Evolutionary conservation across 345 rosid genomes (phyloP).

Genomic region (Eucalyptus curtisii): DNA sequence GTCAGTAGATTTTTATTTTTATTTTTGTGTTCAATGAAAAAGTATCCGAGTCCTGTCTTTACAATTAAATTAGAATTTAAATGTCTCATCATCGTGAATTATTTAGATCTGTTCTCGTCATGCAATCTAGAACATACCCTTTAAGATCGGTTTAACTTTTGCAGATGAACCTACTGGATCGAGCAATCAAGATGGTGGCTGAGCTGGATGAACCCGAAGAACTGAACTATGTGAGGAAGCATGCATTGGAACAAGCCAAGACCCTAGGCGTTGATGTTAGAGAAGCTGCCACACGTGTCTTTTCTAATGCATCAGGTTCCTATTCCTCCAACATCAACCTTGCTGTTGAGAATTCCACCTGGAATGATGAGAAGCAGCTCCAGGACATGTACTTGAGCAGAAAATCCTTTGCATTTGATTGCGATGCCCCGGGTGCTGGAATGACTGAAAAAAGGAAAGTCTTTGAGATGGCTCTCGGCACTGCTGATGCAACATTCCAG

Average conservation of each 20-base stretch:
- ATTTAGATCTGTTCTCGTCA: not conserved
- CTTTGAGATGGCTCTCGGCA: conserved; percentile 90
- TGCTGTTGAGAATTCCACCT: conserved; percentile 94
- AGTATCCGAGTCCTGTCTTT: not conserved
- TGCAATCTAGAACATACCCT: not conserved
- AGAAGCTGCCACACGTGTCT: conserved; percentile 93
- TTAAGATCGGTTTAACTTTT: not conserved
- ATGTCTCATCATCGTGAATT: not conserved
- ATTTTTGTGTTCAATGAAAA: not conserved
- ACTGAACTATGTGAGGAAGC: conserved; percentile 81
- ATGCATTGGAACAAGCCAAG: conserved; percentile 82
- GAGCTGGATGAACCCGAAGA: conserved; percentile 90
- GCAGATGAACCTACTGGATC: conserved; percentile 96
- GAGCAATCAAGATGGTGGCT: conserved; percentile 97
- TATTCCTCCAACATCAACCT: conserved; percentile 90
- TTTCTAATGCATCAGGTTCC: conserved; percentile 96
- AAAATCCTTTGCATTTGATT: conserved; percentile 91
- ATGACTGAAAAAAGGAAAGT: conserved; percentile 87
- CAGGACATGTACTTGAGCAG: conserved; percentile 99
- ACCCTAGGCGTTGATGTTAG: conserved; percentile 68
- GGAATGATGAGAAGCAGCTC: conserved; percentile 99
- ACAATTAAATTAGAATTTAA: not conserved
- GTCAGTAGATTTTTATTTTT: not conserved
- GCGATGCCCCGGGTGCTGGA: conserved; percentile 92
- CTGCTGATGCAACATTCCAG: conserved; percentile 97